phyloP scores from a whole-genome alignment of 2,329 filamentous ascomycete species.

The Geosmithia morbida region DNA sequence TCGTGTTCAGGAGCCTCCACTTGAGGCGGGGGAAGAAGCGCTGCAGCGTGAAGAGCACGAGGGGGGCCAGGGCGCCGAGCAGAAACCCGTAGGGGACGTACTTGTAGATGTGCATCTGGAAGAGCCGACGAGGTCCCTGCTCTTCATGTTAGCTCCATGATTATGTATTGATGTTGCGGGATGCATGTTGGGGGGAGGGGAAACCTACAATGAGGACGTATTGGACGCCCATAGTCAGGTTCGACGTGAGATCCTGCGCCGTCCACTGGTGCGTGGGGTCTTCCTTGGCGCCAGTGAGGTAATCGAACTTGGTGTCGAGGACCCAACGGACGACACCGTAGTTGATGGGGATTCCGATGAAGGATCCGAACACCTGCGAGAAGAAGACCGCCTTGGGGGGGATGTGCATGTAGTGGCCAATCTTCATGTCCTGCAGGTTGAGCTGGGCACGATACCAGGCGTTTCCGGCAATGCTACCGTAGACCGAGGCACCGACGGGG shows the following conservation, averaged over 20 bases:
- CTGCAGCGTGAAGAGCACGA: conserved; percentile 35
- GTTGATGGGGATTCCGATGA: conserved; percentile 45
- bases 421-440: conserved; percentile 48
- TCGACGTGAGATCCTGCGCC: conserved; percentile 33
- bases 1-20: conserved; percentile 44
- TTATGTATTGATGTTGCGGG: not conserved
- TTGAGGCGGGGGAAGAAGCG: conserved; percentile 35
- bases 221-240: conserved; percentile 40
- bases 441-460: conserved; percentile 45
- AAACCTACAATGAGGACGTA: conserved; percentile 39
- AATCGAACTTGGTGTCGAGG: conserved; percentile 39
- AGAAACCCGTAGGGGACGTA: conserved; percentile 38
- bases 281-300: conserved; percentile 29
- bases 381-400: conserved; percentile 45
- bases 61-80: conserved; percentile 28
- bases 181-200: not conserved
- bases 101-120: conserved; percentile 29
- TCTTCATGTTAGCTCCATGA: not conserved
- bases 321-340: conserved; percentile 48
- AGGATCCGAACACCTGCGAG: conserved; percentile 43
- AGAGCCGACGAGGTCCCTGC: conserved; percentile 31
- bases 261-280: conserved; percentile 50
- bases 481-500: conserved; percentile 41
- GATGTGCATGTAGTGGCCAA: conserved; percentile 50
- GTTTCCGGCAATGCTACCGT: conserved; percentile 44